Percentiles rank a stretch among this genome's conserved stretches.
phyloP scores from a whole-genome alignment of 1,284 basidiomycete species.

The Porodaedalea pini region DNA sequence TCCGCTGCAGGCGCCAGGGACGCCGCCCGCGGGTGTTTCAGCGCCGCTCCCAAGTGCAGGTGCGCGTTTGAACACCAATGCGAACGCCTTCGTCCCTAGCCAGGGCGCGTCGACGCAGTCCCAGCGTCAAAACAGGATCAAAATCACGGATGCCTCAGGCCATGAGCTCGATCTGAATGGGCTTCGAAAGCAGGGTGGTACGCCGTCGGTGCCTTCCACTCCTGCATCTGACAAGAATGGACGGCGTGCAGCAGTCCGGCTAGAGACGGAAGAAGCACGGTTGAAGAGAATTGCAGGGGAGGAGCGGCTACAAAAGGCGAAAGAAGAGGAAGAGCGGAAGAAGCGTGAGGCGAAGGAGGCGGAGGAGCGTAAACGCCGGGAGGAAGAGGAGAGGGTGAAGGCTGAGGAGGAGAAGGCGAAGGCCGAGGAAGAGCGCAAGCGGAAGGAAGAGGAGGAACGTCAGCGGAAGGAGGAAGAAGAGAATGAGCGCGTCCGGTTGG shows the following conservation, averaged over 20 bases:
- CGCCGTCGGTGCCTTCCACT: conserved; percentile 29
- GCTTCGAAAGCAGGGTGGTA: conserved; percentile 46
- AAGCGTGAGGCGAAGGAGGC: conserved; percentile 30
- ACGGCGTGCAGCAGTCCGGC: conserved; percentile 33
- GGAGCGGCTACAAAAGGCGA: conserved; percentile 24
- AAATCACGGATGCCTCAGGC: conserved; percentile 50
- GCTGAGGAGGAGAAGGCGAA: conserved; percentile 28
- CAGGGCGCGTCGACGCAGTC: background rate
- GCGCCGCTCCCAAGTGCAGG: conserved; percentile 62
- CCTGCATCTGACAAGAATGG: conserved; percentile 36
- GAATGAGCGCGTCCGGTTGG: conserved; percentile 23
- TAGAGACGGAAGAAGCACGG: conserved; percentile 43
- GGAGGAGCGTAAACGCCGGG: conserved; percentile 29
- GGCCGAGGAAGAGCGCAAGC: conserved; percentile 23
- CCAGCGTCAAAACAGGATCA: conserved; percentile 39
- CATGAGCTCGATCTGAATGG: conserved; percentile 54
- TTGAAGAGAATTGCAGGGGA: conserved; percentile 26
- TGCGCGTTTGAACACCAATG: conserved; percentile 53
- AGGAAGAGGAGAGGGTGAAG: conserved; percentile 26
- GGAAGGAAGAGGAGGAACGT: conserved; percentile 30
- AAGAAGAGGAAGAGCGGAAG: conserved; percentile 25
- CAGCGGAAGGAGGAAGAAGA: conserved; percentile 29
- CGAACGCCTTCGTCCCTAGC: conserved; percentile 60
- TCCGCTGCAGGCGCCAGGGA: conserved; percentile 54
- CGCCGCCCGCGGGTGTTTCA: conserved; percentile 57